phyloP scores from a whole-genome alignment of 306 rosid genomes.

The Rosa chinensis region DNA sequence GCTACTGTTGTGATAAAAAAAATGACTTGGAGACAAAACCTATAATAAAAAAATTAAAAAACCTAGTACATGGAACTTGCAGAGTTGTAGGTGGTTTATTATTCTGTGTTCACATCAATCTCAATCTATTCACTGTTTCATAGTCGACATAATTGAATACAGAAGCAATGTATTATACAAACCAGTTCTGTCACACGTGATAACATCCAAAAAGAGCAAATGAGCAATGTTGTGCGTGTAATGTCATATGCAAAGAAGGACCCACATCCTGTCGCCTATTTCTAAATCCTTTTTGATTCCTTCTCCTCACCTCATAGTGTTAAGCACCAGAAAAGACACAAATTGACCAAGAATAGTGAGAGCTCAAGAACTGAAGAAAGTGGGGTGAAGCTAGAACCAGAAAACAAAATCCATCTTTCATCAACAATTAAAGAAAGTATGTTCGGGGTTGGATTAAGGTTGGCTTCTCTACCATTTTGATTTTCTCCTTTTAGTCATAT shows the following conservation, averaged over 20 bases:
- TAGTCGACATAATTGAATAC: background rate
- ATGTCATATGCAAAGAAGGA: background rate
- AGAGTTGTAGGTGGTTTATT: background rate
- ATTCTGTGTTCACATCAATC: background rate
- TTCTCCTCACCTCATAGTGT: background rate
- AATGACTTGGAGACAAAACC: background rate
- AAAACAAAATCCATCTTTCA: background rate
- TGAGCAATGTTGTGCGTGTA: background rate
- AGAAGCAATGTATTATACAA: background rate
- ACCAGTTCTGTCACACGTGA: background rate
- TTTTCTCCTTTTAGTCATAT: too few relatives aligned
- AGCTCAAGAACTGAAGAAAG: background rate
- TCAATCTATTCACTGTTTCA: background rate
- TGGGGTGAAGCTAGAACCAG: background rate
- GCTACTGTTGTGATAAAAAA: too few relatives aligned
- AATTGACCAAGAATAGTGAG: background rate
- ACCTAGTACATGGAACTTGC: background rate
- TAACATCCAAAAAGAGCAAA: background rate
- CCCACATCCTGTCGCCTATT: background rate
- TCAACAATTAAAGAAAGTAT: background rate
- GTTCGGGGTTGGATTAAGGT: conserved; percentile 16
- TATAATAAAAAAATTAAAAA: background rate
- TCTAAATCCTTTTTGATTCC: background rate
- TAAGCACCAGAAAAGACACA: background rate
- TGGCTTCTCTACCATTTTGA: background rate